phyloP scores from a whole-genome alignment of 768 basidiomycete species.

The Baorangia bicolor region DNA sequence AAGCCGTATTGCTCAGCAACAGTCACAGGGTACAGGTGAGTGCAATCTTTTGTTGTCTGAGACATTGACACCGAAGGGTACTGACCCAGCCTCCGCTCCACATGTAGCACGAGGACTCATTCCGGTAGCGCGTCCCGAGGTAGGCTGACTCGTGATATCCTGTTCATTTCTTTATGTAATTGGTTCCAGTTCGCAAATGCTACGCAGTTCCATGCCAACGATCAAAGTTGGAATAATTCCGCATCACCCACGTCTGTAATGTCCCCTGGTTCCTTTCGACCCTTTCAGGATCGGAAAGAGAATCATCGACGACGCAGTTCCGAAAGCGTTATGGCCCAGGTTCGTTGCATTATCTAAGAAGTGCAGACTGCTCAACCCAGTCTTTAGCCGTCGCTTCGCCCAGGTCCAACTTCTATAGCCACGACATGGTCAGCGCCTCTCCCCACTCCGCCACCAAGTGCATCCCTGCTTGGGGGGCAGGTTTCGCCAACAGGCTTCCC shows the following conservation, averaged over 20 bases:
- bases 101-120: not conserved
- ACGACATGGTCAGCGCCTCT: constrained; percentile 18
- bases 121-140: constrained; percentile 12
- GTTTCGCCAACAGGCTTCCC: constrained; percentile 9
- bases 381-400: constrained; percentile 12
- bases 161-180: not conserved
- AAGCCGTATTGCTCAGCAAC: constrained; percentile 6
- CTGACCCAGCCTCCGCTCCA: not conserved
- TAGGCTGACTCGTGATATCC: constrained; percentile 1
- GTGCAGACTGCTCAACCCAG: not conserved
- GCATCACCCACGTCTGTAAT: constrained; percentile 6
- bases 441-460: constrained; percentile 23
- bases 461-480: constrained; percentile 4
- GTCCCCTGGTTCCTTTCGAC: not conserved
- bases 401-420: constrained; percentile 6
- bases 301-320: constrained; percentile 16
- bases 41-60: not conserved
- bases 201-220: not conserved
- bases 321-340: constrained; percentile 17
- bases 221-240: constrained; percentile 7
- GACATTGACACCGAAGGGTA: not conserved
- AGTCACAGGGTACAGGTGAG: constrained; percentile 8
- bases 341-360: constrained; percentile 8
- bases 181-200: not conserved
- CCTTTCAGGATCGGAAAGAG: constrained; percentile 4